Evolutionary conservation across 352 stramenopile species (phyloP), one percentile per base, ranked within the genome.

Genomic region (Globisporangium apiculatum): DNA sequence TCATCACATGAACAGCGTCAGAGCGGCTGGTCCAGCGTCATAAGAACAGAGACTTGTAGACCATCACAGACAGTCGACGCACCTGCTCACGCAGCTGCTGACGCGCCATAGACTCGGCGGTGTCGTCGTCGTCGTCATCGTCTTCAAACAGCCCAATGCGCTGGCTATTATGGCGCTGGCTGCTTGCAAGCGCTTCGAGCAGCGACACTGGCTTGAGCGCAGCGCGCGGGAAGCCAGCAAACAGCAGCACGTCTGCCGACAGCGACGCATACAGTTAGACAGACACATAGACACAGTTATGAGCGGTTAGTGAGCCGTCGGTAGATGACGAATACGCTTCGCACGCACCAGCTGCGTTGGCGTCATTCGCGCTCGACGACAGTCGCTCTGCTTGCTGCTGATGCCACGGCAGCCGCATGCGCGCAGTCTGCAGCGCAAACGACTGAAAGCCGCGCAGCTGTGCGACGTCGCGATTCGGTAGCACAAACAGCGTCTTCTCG

Each of bases 401-500:
- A 4, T 18, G 17, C 78, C 79, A 88, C 0, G 73, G 75, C 2
- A 88, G 49, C 24, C 57, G 12, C 1, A 89, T 38, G 2, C 49
- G 53, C n/a, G 60, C 56, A 3, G 79, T 88, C 14, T 58, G 64
- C 35, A 86, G 63, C 12, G 69, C 61, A 8, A 91, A 48, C 18
- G 57, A 61, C 48, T 91, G 75, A 54, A 76, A 86, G 0, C 81
- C 79, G 66, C 65, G 62, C 9, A 89, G 48, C 2, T 35, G 60
- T 10, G 60, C 55, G 0, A 91, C 5, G 3, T 71, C 24, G 54
- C 51, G 62, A 11, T 73, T 77, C 12, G 77, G 76, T 31, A 86
- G 17, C 4, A 81, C 51, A 49, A 73, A 57, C 15, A 86, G 55
- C 45, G 77, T 86, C 41, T 70, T 79, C 40, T 78, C 58, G 17